Conservation (phyloP, 352 stramenopile species). For the Globisporangium orthogonon region DNA sequence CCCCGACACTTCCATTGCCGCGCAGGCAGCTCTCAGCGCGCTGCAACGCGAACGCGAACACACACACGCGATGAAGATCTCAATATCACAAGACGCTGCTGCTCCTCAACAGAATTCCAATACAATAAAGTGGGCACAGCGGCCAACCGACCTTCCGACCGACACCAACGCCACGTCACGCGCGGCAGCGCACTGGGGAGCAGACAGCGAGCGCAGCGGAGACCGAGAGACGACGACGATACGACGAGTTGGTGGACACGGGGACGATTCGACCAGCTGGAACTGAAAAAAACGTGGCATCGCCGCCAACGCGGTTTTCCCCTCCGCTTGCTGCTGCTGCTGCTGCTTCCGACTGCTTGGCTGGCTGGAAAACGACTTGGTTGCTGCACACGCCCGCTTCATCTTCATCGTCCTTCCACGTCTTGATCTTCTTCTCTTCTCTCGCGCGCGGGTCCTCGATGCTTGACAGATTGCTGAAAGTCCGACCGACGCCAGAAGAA, state of each 20-base stretch:
- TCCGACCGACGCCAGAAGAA: conserved; percentile 7
- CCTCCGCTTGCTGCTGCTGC: conserved; percentile 3
- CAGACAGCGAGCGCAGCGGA: conserved; percentile 2
- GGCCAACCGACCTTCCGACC: background rate
- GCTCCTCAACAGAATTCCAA: background rate
- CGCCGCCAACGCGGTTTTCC: background rate
- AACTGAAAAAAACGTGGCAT: background rate
- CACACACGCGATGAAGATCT: background rate
- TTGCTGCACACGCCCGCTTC: conserved; percentile 1
- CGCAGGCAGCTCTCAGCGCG: background rate
- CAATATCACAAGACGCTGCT: background rate
- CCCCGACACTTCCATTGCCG: background rate
- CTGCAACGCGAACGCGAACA: background rate
- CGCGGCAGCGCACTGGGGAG: background rate
- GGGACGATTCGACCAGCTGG: background rate
- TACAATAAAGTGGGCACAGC: conserved; percentile 5
- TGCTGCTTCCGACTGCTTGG: background rate
- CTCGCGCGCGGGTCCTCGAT: conserved; percentile 1
- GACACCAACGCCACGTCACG: background rate
- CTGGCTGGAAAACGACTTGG: background rate
- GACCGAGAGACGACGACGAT: background rate
- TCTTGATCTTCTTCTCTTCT: background rate
- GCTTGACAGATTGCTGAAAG: conserved; percentile 10
- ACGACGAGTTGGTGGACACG: background rate
- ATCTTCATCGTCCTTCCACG: conserved; percentile 3